Evolutionary conservation across 352 stramenopile genomes (phyloP), one percentile per base, ranked within the genome.

Genomic region (Pythium aristosporum): DNA sequence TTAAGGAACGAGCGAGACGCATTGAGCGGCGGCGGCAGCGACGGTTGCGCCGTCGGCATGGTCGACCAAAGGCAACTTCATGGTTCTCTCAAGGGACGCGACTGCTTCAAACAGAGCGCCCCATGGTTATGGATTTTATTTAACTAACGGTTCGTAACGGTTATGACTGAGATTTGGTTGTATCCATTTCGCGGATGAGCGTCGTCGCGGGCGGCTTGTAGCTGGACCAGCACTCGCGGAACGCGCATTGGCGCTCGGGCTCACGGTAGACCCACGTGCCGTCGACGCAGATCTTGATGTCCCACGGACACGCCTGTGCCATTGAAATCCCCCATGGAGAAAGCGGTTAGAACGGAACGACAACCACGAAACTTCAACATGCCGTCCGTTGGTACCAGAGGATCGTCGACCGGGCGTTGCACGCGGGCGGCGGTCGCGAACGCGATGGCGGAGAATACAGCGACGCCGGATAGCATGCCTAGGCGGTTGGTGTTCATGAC

Each of bases 261-360:
- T 74, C 56, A 2, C 79, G 71, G 42, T 89, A 86, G 16, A 88
- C 77, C 82, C 82, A 91, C 55, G 79, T 88, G 51, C 79, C 79
- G 61, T 91, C 79, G 30, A 53, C 65, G 25, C 82, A 91, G 37
- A 91, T 72, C 49, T 77, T 79, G 51, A 89, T 61, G 57, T 88
- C 79, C 82, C 78, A 89, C 49, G 73, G 43, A 57, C 82, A 91
- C 12, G 69, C 68, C 82, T 91, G 43, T 9, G 8, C 13, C 18
- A 18, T 46, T 18, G 21, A 20, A 60, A 48, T 47, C 16, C 12
- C 9, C 18, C 13, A 42, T 2, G 32, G 46, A 46, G 18, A 46
- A 44, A 34, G 10, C 32, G 2, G 20, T 16, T 11, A 32, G 16
- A 5, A 46, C 32, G 49, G 15, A 30, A 32, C 32, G 49, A 1